A percentile compares a stretch with the other conserved stretches of the same genome.
phyloP scores from a whole-genome alignment of 345 rosid species.

The Aurinia saxatilis region DNA sequence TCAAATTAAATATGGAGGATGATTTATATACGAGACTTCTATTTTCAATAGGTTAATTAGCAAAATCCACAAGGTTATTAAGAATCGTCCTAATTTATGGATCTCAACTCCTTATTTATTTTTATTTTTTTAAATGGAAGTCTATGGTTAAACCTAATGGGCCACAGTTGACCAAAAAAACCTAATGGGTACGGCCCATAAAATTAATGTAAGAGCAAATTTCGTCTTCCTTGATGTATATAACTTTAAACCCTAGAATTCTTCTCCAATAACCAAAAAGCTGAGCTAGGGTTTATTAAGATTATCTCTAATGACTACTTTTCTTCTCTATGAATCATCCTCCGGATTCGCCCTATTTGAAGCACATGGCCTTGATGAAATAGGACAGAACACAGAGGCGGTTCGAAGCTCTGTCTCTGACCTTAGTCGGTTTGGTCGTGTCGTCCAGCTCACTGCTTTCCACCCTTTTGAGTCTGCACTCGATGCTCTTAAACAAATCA shows the following conservation, averaged over 20 bases:
- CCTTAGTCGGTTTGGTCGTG: slow-evolving; percentile 69
- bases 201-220: background rate
- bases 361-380: slow-evolving; percentile 67
- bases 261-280: background rate
- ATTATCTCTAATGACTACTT: slow-evolving; percentile 60
- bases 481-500: slow-evolving; percentile 73
- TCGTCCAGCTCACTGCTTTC: slow-evolving; percentile 66
- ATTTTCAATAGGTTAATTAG: no score
- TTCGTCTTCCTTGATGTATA: background rate
- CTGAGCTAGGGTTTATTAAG: no score
- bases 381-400: slow-evolving; percentile 78
- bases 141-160: no score
- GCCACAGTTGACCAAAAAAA: no score
- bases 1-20: no score
- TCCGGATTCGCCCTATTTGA: slow-evolving; percentile 57
- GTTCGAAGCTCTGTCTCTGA: slow-evolving; percentile 66
- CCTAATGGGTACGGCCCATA: no score
- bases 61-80: no score
- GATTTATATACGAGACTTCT: no score
- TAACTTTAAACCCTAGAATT: slow-evolving; percentile 13
- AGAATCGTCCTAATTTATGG: no score
- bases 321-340: slow-evolving; percentile 57
- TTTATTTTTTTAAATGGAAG: no score
- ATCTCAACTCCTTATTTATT: no score
- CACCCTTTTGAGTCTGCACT: slow-evolving; percentile 58